Percentiles rank a stretch among this genome's conserved stretches.
Conservation (phyloP, 2,329 filamentous ascomycete genomes). For the Fusarium sp. region DNA sequence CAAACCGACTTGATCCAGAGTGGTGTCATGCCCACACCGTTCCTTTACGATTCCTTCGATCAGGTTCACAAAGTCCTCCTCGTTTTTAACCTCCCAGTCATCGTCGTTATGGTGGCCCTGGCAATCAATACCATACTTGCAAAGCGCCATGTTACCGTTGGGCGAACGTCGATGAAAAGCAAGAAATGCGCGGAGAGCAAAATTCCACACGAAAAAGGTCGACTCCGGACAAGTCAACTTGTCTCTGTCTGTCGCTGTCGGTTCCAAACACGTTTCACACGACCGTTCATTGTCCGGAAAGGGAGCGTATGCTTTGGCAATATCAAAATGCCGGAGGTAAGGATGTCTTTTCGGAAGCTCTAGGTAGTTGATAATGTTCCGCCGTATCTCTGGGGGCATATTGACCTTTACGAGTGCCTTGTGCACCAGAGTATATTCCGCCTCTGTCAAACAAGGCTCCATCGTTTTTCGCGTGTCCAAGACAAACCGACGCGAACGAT, state of each 20-base stretch:
- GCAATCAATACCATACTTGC: not conserved
- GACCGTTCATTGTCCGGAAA: not conserved
- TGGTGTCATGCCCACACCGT: not conserved
- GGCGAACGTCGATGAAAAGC: not conserved
- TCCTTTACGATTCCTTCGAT: not conserved
- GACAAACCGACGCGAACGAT: constrained; percentile 19
- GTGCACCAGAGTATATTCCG: not conserved
- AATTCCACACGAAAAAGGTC: not conserved
- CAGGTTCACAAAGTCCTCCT: not conserved
- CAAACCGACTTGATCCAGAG: not conserved
- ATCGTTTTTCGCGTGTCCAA: constrained; percentile 7
- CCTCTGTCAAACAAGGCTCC: not conserved
- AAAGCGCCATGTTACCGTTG: not conserved
- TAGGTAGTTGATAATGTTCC: not conserved
- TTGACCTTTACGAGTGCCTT: not conserved
- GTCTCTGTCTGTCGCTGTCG: not conserved
- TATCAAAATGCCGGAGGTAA: constrained; percentile 9
- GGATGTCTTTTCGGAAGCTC: not conserved
- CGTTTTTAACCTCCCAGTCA: not conserved
- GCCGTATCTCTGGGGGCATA: constrained; percentile 4
- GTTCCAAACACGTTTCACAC: not conserved
- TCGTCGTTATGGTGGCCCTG: not conserved
- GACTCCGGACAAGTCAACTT: not conserved
- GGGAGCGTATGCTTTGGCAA: not conserved
- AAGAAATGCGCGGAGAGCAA: not conserved